A percentile compares a stretch with the other conserved stretches of the same genome.
Evolutionary conservation across 441 rosid species (phyloP).

Genomic region (Brassica hybrid): DNA sequence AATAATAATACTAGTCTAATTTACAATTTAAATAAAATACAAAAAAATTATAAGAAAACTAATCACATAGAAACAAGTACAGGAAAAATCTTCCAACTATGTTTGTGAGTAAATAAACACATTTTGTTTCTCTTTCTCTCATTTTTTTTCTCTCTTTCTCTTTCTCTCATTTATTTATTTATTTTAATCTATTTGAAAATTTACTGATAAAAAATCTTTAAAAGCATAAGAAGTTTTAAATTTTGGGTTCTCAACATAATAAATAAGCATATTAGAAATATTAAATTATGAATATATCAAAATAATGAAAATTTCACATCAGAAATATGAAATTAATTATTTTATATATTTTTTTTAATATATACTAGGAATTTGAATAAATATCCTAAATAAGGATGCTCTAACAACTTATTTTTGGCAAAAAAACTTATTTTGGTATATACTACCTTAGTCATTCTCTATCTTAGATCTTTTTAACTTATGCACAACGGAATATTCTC

Average conservation of each 20-base stretch:
- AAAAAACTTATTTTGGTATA: not conserved
- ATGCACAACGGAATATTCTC: no score
- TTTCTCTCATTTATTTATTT: not conserved
- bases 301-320: not conserved
- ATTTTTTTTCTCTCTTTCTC: no score
- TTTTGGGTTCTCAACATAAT: not conserved
- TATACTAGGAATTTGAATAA: not conserved
- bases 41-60: no score
- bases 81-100: not conserved
- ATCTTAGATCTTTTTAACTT: no score
- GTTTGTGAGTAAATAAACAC: not conserved
- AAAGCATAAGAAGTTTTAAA: no score
- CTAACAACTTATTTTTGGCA: not conserved
- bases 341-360: not conserved
- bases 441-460: no score
- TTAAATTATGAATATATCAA: no score
- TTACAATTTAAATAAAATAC: no score
- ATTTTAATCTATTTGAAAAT: not conserved
- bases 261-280: no score
- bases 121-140: no score
- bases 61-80: not conserved
- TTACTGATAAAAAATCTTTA: not conserved
- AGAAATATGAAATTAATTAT: no score
- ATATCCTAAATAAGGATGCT: not conserved
- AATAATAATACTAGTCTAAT: no score